A percentile compares a stretch with the other conserved stretches of the same genome.
Evolutionary conservation across 1,284 basidiomycete species (phyloP).

Genomic region (Ceratobasidium sp.): DNA sequence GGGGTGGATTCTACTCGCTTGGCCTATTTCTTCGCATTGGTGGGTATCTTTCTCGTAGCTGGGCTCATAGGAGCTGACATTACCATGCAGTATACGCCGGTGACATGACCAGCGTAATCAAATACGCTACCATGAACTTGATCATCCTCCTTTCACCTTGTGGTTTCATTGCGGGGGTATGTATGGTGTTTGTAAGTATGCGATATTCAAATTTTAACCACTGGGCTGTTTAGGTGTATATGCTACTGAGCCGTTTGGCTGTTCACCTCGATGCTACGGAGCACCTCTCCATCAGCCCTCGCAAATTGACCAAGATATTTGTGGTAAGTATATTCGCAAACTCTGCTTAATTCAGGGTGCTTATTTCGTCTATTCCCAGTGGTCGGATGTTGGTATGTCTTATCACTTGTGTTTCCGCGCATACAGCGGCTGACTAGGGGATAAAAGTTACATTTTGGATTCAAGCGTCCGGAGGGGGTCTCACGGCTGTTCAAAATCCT

Average conservation of each 20-base stretch:
- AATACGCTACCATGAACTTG: slow-evolving; percentile 66
- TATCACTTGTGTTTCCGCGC: too few species aligned
- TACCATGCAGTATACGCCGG: slow-evolving; percentile 46
- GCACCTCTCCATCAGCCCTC: slow-evolving; percentile 62
- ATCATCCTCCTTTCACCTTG: slow-evolving; percentile 68
- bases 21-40: slow-evolving; percentile 61
- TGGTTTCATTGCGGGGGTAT: slow-evolving; percentile 70
- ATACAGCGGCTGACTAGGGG: slow-evolving; percentile 45
- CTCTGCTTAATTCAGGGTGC: neutral
- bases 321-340: slow-evolving; percentile 45
- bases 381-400: slow-evolving; percentile 15
- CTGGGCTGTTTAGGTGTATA: slow-evolving; percentile 57
- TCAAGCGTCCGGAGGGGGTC: slow-evolving; percentile 57
- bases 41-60: slow-evolving; percentile 1
- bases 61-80: neutral
- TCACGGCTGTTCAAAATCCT: slow-evolving; percentile 45
- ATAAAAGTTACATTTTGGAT: slow-evolving; percentile 73
- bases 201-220: neutral
- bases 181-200: neutral
- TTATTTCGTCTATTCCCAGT: neutral
- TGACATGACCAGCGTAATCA: neutral
- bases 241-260: slow-evolving; percentile 68
- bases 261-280: slow-evolving; percentile 57
- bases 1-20: slow-evolving; percentile 56
- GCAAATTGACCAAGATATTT: slow-evolving; percentile 60